Conservation (phyloP, 2,329 filamentous ascomycete genomes). For the Colletotrichum sansevieriae region DNA sequence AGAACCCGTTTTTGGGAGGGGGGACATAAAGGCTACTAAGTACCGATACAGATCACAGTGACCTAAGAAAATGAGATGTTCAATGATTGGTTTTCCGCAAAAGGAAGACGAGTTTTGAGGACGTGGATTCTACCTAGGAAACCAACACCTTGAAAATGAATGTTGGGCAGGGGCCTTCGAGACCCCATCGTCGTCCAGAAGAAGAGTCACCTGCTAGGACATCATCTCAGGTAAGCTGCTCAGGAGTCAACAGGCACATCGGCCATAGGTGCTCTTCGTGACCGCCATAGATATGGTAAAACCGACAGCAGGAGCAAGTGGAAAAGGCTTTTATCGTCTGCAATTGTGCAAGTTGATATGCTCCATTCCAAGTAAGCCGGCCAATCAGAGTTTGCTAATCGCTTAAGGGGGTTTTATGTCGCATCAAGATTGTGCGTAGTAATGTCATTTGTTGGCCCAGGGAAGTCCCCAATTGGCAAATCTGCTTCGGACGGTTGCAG, state of each 20-base stretch:
- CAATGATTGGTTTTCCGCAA: not conserved
- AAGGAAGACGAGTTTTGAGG: too few relatives aligned
- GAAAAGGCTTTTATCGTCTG: not conserved
- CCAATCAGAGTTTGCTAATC: not conserved
- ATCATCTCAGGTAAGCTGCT: too few relatives aligned
- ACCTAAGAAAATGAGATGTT: not conserved
- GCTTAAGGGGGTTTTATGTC: not conserved
- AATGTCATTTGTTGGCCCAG: not conserved
- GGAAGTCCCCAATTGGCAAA: slow-evolving; percentile 3
- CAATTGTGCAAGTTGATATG: slow-evolving; percentile 2
- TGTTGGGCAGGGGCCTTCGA: too few relatives aligned
- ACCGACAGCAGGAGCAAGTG: not conserved
- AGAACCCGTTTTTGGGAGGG: too few relatives aligned
- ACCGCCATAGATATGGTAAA: not conserved
- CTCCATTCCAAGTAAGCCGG: not conserved
- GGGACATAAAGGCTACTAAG: too few relatives aligned
- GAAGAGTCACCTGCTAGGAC: too few relatives aligned
- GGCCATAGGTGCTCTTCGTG: not conserved
- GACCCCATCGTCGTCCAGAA: too few relatives aligned
- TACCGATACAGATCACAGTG: not conserved
- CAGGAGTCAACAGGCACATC: too few relatives aligned
- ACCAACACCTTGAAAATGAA: too few relatives aligned
- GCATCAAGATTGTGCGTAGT: not conserved
- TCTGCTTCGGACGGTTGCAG: not conserved
- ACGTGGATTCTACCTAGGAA: too few relatives aligned